Evolutionary conservation across 768 basidiomycete species (phyloP).

Genomic region (Holtermanniella nyarrowii): DNA sequence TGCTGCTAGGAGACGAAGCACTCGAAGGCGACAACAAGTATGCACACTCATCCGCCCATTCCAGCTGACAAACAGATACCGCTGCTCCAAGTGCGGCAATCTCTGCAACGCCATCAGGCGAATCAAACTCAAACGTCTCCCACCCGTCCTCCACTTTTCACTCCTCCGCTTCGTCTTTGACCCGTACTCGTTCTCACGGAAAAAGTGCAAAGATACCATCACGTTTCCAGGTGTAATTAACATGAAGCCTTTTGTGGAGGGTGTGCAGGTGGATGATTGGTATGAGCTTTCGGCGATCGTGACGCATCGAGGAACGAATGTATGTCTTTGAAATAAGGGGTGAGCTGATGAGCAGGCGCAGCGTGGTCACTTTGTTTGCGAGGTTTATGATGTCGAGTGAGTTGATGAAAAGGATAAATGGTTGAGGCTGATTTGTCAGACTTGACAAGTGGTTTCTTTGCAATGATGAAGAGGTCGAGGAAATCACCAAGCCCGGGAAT

Average conservation of each 20-base stretch:
- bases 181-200: conserved; percentile 62
- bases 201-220: conserved; percentile 73
- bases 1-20: conserved; percentile 57
- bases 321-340: conserved; percentile 48
- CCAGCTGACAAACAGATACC: conserved; percentile 50
- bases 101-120: conserved; percentile 72
- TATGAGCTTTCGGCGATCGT: conserved; percentile 81
- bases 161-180: conserved; percentile 90
- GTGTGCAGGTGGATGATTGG: conserved; percentile 24
- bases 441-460: conserved; percentile 75
- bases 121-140: conserved; percentile 58
- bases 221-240: conserved; percentile 64
- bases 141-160: conserved; percentile 80
- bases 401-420: conserved; percentile 2
- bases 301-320: conserved; percentile 81
- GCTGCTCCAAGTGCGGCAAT: conserved; percentile 61
- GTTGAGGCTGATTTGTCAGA: conserved; percentile 40
- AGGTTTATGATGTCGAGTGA: conserved; percentile 29
- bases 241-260: conserved; percentile 56
- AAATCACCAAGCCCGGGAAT: conserved; percentile 13
- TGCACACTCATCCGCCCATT: conserved; percentile 9
- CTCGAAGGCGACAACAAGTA: conserved; percentile 77
- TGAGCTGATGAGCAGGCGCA: conserved; percentile 59
- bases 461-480: conserved; percentile 76
- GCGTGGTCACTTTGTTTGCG: conserved; percentile 36